Base-by-base conservation (phyloP, 495 filamentous ascomycete genomes). In the Platismatia glauca region DNA sequence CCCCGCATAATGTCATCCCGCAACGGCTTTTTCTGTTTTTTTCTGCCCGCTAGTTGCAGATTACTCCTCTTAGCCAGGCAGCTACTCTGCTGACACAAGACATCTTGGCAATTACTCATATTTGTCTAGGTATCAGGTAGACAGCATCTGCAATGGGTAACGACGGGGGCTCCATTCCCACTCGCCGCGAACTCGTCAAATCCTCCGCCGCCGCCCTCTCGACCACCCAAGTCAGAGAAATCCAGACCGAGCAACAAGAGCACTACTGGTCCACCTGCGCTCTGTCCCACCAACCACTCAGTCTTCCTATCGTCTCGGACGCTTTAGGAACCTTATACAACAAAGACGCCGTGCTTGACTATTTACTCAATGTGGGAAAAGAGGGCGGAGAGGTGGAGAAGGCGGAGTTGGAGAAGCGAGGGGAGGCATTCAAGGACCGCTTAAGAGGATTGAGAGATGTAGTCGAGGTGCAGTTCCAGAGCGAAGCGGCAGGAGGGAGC, bases 81-180 rank as follows among this genome's bases (percentile, higher is more conserved):
- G 18, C 44, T 48, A 37, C 58, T 48, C 18, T 60, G 20, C 33
- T n/a, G 27, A 53, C 46, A 39, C 34, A 53, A 22, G 24, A 24
- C 48, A 27, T 3, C n/a, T 39, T 55, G 24, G 22, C 46, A 22
- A 24, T 48, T 48, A 27, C 44, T 48, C 44, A 48, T 48, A 48
- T 48, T 2, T 22, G 12, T 29, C 53, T 27, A 37, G 35, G 35
- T 37, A 20, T 55, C 48, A 43, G 16, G 24, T 33, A 20, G 18
- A 46, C 33, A 34, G 16, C 35, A 9, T 29, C 24, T 18, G 72
- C 55, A 64, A 97, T 97, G 93, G 94, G 93, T 76, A 97, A 97
- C 74, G 93, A 97, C 71, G 93, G 94, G 68, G 93, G 89, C 62
- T 88, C 86, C 71, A 99, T 99, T 63, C 94, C 94, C 16, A 97